These are phyloP conservation scores for Trifolium fragiferum DNA, from an alignment of 306 rosid genomes.

Conservation along the genomic window DNA sequence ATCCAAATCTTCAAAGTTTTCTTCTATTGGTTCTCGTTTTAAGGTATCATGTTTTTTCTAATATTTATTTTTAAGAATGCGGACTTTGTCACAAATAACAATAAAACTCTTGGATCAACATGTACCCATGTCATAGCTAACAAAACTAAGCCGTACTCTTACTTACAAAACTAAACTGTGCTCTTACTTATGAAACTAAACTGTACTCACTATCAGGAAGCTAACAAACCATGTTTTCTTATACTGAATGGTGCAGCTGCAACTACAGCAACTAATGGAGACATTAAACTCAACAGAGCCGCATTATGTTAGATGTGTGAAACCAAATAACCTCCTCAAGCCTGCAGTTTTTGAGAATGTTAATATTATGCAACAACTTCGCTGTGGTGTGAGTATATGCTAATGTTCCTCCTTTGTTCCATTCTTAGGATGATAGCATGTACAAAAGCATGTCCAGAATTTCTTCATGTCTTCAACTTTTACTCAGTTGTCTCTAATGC, in stretches of 20 bases:
- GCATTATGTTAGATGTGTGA: slow-evolving; percentile 96
- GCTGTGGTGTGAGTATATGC: slow-evolving; percentile 90
- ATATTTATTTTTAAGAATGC: slow-evolving; percentile 20
- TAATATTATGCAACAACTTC: slow-evolving; percentile 98
- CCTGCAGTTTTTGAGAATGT: slow-evolving; percentile 94
- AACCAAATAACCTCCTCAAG: slow-evolving; percentile 95
- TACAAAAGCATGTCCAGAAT: slow-evolving; percentile 30
- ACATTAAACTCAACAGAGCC: slow-evolving; percentile 95
- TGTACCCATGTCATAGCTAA: slow-evolving; percentile 30
- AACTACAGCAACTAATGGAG: slow-evolving; percentile 90
- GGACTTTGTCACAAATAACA: slow-evolving; percentile 26
- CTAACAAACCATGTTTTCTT: slow-evolving; percentile 40
- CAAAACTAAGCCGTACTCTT: slow-evolving; percentile 35
- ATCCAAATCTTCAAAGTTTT: slow-evolving; percentile 91
- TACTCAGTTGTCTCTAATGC: slow-evolving; percentile 38
- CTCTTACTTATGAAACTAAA: slow-evolving; percentile 25
- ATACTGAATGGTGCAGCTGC: slow-evolving; percentile 75
- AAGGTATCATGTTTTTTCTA: slow-evolving; percentile 60
- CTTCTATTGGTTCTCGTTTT: slow-evolving; percentile 97
- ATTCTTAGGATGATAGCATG: slow-evolving; percentile 35
- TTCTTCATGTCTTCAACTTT: slow-evolving; percentile 33
- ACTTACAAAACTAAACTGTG: slow-evolving; percentile 37
- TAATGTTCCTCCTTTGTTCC: slow-evolving; percentile 45
- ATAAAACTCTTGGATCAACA: slow-evolving; percentile 35
- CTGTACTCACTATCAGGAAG: slow-evolving; percentile 37